Evolutionary conservation across 139 green algal species (phyloP).

Genomic region (Dunaliella sp.): DNA sequence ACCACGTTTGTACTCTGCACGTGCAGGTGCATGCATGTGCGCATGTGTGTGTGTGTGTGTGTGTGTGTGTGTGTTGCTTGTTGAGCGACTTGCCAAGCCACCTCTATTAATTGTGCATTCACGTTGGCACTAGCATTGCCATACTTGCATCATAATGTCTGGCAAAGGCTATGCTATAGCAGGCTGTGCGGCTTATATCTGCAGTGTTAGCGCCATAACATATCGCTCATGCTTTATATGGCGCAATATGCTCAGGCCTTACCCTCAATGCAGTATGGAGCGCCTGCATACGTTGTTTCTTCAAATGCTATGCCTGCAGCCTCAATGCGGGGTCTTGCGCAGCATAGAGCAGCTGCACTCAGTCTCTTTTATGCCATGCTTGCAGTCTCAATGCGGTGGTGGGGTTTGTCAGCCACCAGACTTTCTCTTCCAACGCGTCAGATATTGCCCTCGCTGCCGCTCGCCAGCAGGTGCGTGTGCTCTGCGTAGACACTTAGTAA

Average conservation of each 20-base stretch:
- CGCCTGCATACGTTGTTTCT: too few species aligned
- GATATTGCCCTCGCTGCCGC: background rate
- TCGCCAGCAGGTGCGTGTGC: background rate
- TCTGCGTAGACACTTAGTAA: too few species aligned
- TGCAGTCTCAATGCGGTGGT: background rate
- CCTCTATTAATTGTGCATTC: background rate
- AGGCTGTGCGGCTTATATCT: background rate
- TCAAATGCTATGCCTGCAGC: too few species aligned
- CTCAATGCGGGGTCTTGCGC: too few species aligned
- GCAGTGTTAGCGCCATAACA: background rate
- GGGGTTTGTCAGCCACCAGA: background rate
- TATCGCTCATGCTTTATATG: background rate
- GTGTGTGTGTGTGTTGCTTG: background rate
- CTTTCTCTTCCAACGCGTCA: background rate
- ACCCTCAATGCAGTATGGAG: too few species aligned
- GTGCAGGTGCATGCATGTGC: background rate
- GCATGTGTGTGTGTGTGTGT: background rate
- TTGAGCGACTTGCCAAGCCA: background rate
- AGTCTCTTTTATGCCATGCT: background rate
- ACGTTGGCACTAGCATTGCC: background rate
- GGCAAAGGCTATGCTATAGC: background rate
- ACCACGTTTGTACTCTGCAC: too few species aligned
- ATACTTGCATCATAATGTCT: background rate
- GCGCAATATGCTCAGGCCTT: background rate
- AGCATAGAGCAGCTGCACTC: too few species aligned